Evolutionary conservation across 768 basidiomycete species (phyloP).

Genomic region (Harrya chromipes): DNA sequence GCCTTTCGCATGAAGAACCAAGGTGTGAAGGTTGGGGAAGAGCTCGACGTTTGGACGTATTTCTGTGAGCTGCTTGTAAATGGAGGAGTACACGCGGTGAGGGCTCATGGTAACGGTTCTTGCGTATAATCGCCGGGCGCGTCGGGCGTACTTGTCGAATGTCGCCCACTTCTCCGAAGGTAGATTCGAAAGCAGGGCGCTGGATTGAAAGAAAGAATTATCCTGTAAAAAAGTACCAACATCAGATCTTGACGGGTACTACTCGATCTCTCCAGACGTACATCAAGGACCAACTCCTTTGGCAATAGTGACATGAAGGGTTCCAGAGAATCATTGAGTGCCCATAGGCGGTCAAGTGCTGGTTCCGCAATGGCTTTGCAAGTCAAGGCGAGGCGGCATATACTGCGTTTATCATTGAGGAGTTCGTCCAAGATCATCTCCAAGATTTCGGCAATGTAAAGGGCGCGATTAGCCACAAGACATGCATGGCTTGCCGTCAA

Average conservation of each 20-base stretch:
- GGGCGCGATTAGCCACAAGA: slow-evolving; percentile 1
- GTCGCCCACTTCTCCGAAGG: slow-evolving; percentile 14
- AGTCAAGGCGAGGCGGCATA: slow-evolving; percentile 18
- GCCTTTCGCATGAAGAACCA: slow-evolving; percentile 18
- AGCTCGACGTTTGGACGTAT: slow-evolving; percentile 24
- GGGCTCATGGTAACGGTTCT: slow-evolving; percentile 27
- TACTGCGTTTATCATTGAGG: slow-evolving; percentile 14
- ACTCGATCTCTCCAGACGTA: slow-evolving; percentile 3
- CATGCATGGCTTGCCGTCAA: neutral
- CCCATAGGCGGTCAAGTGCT: slow-evolving; percentile 24
- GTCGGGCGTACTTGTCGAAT: slow-evolving; percentile 23
- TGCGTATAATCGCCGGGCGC: slow-evolving; percentile 21
- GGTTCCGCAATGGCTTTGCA: slow-evolving; percentile 20
- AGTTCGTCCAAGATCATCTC: slow-evolving; percentile 23
- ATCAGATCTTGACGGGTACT: slow-evolving; percentile 6
- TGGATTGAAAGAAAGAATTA: slow-evolving; percentile 16
- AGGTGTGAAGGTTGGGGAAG: slow-evolving; percentile 19
- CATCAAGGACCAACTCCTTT: slow-evolving; percentile 18
- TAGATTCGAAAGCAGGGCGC: slow-evolving; percentile 6
- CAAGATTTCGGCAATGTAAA: slow-evolving; percentile 21
- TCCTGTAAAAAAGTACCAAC: slow-evolving; percentile 11
- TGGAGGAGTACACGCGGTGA: slow-evolving; percentile 24
- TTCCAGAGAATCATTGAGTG: slow-evolving; percentile 22
- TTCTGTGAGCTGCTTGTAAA: slow-evolving; percentile 21
- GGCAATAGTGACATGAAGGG: slow-evolving; percentile 24